A percentile compares a stretch with the other conserved stretches of the same genome.
phyloP scores from a whole-genome alignment of 75 land plant genomes.

The Selaginella tamariscina region DNA sequence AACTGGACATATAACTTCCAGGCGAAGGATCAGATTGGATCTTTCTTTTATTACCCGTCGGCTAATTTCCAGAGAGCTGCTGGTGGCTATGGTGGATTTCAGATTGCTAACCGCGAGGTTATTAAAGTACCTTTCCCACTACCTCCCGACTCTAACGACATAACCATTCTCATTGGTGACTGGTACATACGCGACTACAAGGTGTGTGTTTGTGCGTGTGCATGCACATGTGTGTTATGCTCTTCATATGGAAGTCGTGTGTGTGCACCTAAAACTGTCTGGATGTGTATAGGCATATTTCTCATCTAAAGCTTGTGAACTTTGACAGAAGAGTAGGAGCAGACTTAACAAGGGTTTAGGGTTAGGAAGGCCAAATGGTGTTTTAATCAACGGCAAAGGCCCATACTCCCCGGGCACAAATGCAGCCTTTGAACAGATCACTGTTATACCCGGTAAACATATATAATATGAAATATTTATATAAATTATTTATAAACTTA shows the following conservation, averaged over 20 bases:
- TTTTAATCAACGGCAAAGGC: conserved; percentile 33
- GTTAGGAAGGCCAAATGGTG: conserved; percentile 28
- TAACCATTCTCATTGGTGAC: neutral
- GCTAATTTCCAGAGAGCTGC: neutral
- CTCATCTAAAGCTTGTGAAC: neutral
- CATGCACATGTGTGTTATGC: neutral
- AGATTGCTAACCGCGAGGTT: conserved; percentile 1
- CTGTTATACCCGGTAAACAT: conserved; percentile 15
- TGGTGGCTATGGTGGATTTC: conserved; percentile 8
- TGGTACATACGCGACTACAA: neutral
- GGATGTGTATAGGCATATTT: neutral
- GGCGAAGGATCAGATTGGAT: conserved; percentile 9
- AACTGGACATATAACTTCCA: neutral
- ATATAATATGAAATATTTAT: neutral
- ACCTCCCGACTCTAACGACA: neutral
- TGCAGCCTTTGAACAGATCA: conserved; percentile 29
- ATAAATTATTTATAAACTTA: neutral
- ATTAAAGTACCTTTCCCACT: conserved; percentile 1
- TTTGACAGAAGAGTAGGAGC: conserved; percentile 30
- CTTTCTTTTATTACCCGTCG: conserved; percentile 7
- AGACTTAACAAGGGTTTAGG: conserved; percentile 21
- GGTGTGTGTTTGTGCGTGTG: neutral
- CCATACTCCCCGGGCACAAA: neutral
- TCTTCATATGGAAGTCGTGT: neutral
- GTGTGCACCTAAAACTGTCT: too few species aligned